These are phyloP conservation scores for Mallotus repandus DNA, from an alignment of 441 rosid species.

Conservation along the genomic window DNA sequence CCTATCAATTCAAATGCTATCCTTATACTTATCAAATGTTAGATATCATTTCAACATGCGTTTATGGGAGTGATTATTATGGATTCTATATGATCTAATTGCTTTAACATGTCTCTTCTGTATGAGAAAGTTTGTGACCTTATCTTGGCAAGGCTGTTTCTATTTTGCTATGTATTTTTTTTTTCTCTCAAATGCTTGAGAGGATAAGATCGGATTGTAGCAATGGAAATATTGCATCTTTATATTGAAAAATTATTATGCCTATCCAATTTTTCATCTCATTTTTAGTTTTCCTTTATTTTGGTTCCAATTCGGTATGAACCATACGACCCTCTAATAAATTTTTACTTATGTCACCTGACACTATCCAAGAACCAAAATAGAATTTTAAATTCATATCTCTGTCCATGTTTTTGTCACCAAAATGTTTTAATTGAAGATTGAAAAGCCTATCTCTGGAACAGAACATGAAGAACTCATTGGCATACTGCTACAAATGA, in stretches of 20 bases:
- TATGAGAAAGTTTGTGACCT: neutral
- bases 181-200: neutral
- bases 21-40: too few relatives aligned
- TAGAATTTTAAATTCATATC: too few relatives aligned
- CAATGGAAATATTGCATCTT: neutral
- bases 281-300: too few relatives aligned
- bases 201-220: neutral
- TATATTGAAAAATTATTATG: too few relatives aligned
- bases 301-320: too few relatives aligned
- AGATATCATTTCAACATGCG: neutral
- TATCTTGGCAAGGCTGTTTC: neutral
- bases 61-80: neutral
- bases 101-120: neutral
- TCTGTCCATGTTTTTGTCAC: too few relatives aligned
- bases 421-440: neutral
- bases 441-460: neutral
- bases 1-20: too few relatives aligned
- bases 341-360: too few relatives aligned
- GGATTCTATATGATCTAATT: neutral
- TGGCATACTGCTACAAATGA: neutral
- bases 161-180: neutral
- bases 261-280: too few relatives aligned
- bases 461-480: neutral
- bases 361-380: too few relatives aligned
- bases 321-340: too few relatives aligned